These are phyloP conservation scores for Fusarium foetens DNA, from an alignment of 2,329 filamentous ascomycete species.

Conservation along the genomic window DNA sequence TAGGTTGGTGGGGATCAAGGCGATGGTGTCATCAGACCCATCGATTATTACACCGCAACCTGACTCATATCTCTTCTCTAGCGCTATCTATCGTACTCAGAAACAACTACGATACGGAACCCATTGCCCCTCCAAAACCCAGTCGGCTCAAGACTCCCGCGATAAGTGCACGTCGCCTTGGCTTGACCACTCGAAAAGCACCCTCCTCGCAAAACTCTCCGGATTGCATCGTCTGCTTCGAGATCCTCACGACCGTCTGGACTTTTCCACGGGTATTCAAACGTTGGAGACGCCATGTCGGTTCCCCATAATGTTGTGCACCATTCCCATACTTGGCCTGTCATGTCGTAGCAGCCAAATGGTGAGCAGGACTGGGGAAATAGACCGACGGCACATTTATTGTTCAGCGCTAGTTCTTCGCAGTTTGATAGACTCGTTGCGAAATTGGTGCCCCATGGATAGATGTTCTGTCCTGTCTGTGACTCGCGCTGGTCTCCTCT, in stretches of 20 bases:
- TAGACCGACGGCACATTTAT: neutral
- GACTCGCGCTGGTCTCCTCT: neutral
- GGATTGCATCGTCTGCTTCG: rapidly evolving
- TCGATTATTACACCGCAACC: neutral
- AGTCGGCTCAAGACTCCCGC: neutral
- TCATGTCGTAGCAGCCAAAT: neutral
- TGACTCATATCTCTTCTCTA: neutral
- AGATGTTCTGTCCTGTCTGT: neutral
- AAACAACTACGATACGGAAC: neutral
- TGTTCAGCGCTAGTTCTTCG: neutral
- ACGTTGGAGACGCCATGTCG: neutral
- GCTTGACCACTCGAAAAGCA: neutral
- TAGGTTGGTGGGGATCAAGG: neutral
- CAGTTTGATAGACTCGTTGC: neutral
- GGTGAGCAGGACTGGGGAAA: neutral
- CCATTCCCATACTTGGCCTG: neutral
- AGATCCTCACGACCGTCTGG: neutral
- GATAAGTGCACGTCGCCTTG: neutral
- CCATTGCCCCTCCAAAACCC: neutral
- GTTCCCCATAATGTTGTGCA: neutral
- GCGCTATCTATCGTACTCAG: neutral
- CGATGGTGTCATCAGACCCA: neutral
- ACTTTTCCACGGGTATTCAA: neutral
- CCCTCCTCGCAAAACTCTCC: neutral
- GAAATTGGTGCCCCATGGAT: neutral